These are phyloP conservation scores for Smallanthus sonchifolius DNA, from an alignment of 129 eudicot genomes.

Conservation along the genomic window DNA sequence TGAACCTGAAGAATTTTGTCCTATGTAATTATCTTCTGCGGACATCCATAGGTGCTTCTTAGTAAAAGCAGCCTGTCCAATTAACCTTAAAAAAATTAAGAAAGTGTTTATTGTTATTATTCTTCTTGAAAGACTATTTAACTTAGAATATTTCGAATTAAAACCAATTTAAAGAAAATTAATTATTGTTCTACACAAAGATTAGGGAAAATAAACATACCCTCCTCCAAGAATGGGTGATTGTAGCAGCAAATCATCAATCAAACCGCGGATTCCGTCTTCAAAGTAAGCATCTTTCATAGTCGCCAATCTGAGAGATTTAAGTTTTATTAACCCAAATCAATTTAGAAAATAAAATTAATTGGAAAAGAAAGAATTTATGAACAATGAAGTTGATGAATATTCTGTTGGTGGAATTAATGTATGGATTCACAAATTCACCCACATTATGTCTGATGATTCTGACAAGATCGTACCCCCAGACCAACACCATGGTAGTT, in stretches of 20 bases:
- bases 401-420: conserved; percentile 26
- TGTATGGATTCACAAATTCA: conserved; percentile 29
- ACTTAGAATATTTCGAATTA: neutral
- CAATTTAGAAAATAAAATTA: neutral
- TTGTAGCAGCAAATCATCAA: conserved; percentile 64
- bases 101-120: conserved; percentile 4
- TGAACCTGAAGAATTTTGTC: conserved; percentile 38
- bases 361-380: neutral
- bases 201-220: conserved; percentile 41
- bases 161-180: conserved; percentile 3
- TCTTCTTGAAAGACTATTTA: conserved; percentile 6
- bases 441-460: conserved; percentile 33
- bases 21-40: conserved; percentile 38
- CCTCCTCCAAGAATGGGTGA: conserved; percentile 78
- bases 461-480: conserved; percentile 24
- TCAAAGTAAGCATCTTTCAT: conserved; percentile 73
- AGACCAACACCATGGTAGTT: neutral
- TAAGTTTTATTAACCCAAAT: conserved; percentile 14
- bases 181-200: neutral
- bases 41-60: conserved; percentile 70
- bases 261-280: conserved; percentile 47
- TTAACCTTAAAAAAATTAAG: conserved; percentile 39
- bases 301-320: conserved; percentile 57
- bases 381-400: conserved; percentile 25
- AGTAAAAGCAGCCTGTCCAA: conserved; percentile 72